Conservation (phyloP, 192 early-diverging fungal genomes). For the Podila clonocystis region DNA sequence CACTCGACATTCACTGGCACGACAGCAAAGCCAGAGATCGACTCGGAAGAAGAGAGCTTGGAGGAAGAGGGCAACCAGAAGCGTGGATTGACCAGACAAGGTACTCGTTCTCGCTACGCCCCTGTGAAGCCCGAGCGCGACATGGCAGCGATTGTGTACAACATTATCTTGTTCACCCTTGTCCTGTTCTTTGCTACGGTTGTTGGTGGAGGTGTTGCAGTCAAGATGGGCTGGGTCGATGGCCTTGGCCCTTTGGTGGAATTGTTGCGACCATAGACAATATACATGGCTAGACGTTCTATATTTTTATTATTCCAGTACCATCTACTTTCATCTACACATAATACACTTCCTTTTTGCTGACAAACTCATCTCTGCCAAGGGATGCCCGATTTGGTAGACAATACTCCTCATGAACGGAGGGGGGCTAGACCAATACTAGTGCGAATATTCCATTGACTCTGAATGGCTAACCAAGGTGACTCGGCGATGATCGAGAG, state of each 20-base stretch:
- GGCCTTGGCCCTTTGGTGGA: constrained; percentile 28
- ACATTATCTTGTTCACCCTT: constrained; percentile 35
- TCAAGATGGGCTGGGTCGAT: constrained; percentile 47
- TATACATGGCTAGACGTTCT: not conserved
- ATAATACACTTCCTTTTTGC: not conserved
- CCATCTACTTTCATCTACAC: too few species aligned
- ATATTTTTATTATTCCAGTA: too few species aligned
- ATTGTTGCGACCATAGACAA: constrained; percentile 22
- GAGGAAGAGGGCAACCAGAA: constrained; percentile 7
- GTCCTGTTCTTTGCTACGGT: constrained; percentile 37
- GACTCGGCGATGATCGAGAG: too few species aligned
- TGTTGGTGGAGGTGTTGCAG: constrained; percentile 30
- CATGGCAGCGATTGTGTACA: constrained; percentile 25
- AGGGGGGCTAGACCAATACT: too few species aligned
- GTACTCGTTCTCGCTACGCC: constrained; percentile 42
- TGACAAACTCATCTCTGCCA: not conserved
- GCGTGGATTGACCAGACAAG: constrained; percentile 10
- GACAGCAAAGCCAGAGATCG: constrained; percentile 47
- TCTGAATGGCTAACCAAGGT: too few species aligned
- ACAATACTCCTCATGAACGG: too few species aligned
- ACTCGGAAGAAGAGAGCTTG: constrained; percentile 31
- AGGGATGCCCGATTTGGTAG: too few species aligned
- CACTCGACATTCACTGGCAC: constrained; percentile 44
- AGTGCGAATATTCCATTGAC: too few species aligned
- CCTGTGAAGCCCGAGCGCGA: constrained; percentile 43